Evolutionary conservation across 805 yeast species (phyloP).

Genomic region (Starmera amethionina): DNA sequence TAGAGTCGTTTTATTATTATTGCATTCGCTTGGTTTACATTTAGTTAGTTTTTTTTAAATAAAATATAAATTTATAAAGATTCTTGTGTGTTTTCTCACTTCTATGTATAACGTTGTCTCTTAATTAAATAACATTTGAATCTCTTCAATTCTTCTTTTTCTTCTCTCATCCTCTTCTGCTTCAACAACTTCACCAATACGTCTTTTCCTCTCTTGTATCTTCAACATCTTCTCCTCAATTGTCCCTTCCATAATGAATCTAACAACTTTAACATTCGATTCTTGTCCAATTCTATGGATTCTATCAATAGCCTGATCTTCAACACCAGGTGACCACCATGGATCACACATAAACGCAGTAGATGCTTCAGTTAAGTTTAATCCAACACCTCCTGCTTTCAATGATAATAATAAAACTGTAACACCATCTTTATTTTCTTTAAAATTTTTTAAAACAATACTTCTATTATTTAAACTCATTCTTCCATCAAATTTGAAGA

Average conservation of each 20-base stretch:
- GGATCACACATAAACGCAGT: conserved; percentile 90
- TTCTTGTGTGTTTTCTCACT: no score
- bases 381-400: conserved; percentile 93
- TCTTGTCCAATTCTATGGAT: conserved; percentile 86
- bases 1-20: no score
- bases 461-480: conserved; percentile 57
- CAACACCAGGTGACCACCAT: conserved; percentile 94
- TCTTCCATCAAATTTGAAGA: conserved; percentile 78
- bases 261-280: conserved; percentile 56
- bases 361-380: conserved; percentile 78
- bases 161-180: conserved; percentile 68
- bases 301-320: conserved; percentile 86
- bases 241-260: conserved; percentile 75
- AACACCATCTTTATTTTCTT: conserved; percentile 18
- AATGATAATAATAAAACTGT: conserved; percentile 60
- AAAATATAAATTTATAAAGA: no score
- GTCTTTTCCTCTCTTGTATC: conserved; percentile 78
- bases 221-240: conserved; percentile 84
- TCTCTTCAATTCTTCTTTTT: conserved; percentile 61
- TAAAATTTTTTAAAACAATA: conserved; percentile 48
- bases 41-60: no score
- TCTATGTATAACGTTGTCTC: background rate
- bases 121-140: conserved; percentile 50
- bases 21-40: no score
- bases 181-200: conserved; percentile 71